Base-by-base conservation (phyloP, 179 eudicot species). In the Spergularia azorica region DNA sequence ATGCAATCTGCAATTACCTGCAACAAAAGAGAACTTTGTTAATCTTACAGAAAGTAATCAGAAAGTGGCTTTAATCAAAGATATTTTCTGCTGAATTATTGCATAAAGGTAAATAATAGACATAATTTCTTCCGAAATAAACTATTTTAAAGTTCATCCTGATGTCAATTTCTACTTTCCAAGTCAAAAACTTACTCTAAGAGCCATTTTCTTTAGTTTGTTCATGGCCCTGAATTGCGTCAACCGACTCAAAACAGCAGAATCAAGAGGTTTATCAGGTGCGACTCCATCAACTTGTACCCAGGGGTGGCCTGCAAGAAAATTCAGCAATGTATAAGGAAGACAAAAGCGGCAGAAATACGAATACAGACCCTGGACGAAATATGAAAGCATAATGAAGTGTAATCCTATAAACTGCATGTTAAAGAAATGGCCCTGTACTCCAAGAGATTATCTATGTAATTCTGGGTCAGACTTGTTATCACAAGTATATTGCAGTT, bases 1-100 rank as follows among this genome's bases (percentile, higher is more conserved):
- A 92, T 79, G 79, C 86, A 85, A 76, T 92, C 97, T n/a, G 97
- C 97, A 80, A 92, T 92, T 16, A 92, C 90, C 97, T 92, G 77
- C 73, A 76, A 60, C 51, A 78, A 1, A 14, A 52, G 62, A 62
- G 32, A 72, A 62, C 32, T 39, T 38, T 26, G n/a, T 57, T 63
- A 70, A 17, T 5, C 57, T 63, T 60, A 13, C 16, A 36, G 57
- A 38, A 76, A 14, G 46, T 32, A 16, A 58, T 48, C 36, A 51
- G 15, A 67, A 9, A 67, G 11, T 32, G 10, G 48, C 10, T 5
- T 75, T 20, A 38, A 63, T 6, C 21, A 20, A 57, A 57, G 5
- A 20, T 51, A 36, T 63, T 75, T 64, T 11, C 3, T 8, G 57
- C 67, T 43, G 65, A 39, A 59, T 20, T n/a, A 12, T 17, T n/a